Conservation (phyloP, 768 basidiomycete species). For the Serendipita sp. region DNA sequence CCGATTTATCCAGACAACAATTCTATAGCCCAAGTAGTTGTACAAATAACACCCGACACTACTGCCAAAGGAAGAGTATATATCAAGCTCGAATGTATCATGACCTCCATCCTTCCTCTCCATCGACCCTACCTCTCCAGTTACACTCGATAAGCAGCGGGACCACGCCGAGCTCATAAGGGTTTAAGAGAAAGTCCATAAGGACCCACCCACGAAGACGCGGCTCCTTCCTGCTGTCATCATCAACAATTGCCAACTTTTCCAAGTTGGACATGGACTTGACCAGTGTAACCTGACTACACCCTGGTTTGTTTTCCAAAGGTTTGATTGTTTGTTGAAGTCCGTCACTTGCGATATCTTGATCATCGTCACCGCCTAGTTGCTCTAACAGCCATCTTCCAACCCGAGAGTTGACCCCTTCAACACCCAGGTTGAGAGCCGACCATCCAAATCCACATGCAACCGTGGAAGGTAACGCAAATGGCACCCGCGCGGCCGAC, state of each 20-base stretch:
- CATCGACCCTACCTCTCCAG: slow-evolving; percentile 31
- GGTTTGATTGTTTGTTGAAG: too few relatives aligned
- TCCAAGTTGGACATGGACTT: slow-evolving; percentile 8
- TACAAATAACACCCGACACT: too few relatives aligned
- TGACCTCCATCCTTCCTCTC: slow-evolving; percentile 11
- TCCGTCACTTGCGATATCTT: neutral
- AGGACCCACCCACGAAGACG: slow-evolving; percentile 59
- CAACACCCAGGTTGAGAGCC: slow-evolving; percentile 40
- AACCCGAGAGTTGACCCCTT: slow-evolving; percentile 70
- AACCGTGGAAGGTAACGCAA: slow-evolving; percentile 59
- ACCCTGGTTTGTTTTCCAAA: too few relatives aligned
- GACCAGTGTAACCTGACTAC: slow-evolving; percentile 1
- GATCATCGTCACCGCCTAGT: slow-evolving; percentile 18
- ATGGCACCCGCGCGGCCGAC: slow-evolving; percentile 66
- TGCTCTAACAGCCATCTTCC: slow-evolving; percentile 52
- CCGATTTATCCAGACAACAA: too few relatives aligned
- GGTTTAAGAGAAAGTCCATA: slow-evolving; percentile 57
- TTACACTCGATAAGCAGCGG: slow-evolving; percentile 67
- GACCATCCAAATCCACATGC: slow-evolving; percentile 82
- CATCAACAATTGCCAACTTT: slow-evolving; percentile 9
- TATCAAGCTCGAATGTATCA: neutral
- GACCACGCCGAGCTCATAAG: slow-evolving; percentile 34
- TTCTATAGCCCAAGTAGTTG: too few relatives aligned
- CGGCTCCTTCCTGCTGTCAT: slow-evolving; percentile 20
- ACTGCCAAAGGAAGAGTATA: neutral